Evolutionary conservation across 2,329 filamentous ascomycete species (phyloP), one percentile per base, ranked within the genome.

Genomic region (Truncatella angustata): DNA sequence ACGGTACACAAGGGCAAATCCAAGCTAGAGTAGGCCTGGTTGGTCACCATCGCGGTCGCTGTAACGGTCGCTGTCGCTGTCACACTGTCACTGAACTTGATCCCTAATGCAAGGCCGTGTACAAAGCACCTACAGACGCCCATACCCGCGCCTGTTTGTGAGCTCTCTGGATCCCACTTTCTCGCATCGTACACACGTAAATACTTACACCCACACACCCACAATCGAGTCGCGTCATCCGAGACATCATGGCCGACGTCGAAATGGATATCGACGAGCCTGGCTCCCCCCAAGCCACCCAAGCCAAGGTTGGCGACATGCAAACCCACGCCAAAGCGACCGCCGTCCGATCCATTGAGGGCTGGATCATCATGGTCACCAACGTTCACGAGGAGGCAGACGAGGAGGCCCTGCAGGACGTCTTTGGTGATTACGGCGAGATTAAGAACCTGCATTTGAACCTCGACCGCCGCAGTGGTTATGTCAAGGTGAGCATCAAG

Each of bases 401-500:
- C 61, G 90, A 94, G 72, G 90, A 94, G 74, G 86, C 89, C 42
- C 70, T 94, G 52, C 87, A 88, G 63, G 90, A 94, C 68, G 80
- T 85, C 69, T 94, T 94, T 68, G 87, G 84, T 63, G 90, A 94
- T 63, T 94, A 81, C 65, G 90, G 90, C 61, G 88, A 93, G 72
- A 90, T 94, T 64, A 91, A 91, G 79, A 94, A 94, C 66, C 68
- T 93, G 66, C 90, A 94, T 65, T 72, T 94, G 66, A 94, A 94
- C 66, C 74, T 94, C 56, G 90, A 94, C 67, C 79, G 90, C 50
- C 78, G 90, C 63, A 93, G 87, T 56, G 90, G 90, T 66, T 94
- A 93, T 65, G 90, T 93, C 61, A 94, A 94, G 86, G 90, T 89
- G 64, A 20, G 69, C 62, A 50, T 28, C 54, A 26, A 54, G 16